phyloP scores from a whole-genome alignment of 2,329 filamentous ascomycete genomes.

The Aspergillus sp. region DNA sequence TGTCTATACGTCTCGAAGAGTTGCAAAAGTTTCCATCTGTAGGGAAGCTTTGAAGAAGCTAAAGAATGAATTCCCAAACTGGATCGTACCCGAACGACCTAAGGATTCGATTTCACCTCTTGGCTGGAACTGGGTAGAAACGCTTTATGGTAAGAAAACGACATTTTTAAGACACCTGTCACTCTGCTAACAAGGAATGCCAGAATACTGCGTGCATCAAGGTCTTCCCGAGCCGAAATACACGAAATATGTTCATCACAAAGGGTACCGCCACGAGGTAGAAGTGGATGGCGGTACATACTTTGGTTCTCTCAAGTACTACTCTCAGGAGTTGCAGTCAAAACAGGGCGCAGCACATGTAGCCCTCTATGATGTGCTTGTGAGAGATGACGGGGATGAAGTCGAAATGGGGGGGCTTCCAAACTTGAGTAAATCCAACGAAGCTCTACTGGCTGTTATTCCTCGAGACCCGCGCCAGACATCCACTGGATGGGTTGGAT shows the following conservation, averaged over 20 bases:
- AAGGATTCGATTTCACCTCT: slow-evolving; percentile 11
- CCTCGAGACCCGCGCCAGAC: not conserved
- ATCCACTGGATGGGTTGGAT: not conserved
- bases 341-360: slow-evolving; percentile 30
- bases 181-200: not conserved
- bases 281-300: slow-evolving; percentile 20
- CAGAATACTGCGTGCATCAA: slow-evolving; percentile 27
- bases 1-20: slow-evolving; percentile 10
- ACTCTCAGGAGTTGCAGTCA: slow-evolving; percentile 25
- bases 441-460: not conserved
- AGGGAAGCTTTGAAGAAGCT: slow-evolving; percentile 28
- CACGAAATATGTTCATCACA: slow-evolving; percentile 23
- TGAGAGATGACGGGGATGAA: slow-evolving; percentile 5
- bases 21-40: slow-evolving; percentile 27
- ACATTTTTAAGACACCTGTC: not conserved
- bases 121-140: slow-evolving; percentile 29
- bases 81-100: slow-evolving; percentile 30
- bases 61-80: slow-evolving; percentile 22
- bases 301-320: slow-evolving; percentile 19
- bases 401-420: slow-evolving; percentile 6
- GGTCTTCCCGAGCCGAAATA: slow-evolving; percentile 18
- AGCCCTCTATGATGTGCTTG: slow-evolving; percentile 26
- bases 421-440: not conserved
- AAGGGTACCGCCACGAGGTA: slow-evolving; percentile 28
- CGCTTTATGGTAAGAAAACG: slow-evolving; percentile 27